Percentiles rank a stretch among this genome's conserved stretches.
Conservation (phyloP, 1,139 yeast species). For the Insectozyma bohioensis region DNA sequence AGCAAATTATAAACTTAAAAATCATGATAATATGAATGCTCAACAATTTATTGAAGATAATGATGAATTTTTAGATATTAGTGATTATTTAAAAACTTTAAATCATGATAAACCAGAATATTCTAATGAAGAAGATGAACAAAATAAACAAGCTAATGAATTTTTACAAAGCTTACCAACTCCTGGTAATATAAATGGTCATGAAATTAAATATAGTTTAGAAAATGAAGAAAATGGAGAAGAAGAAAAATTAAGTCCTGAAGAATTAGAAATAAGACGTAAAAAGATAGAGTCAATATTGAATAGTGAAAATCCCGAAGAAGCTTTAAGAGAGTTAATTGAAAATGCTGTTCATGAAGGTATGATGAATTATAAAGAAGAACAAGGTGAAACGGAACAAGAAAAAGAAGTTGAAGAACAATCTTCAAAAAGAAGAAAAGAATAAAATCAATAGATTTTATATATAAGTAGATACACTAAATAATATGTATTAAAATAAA, state of each 20-base stretch:
- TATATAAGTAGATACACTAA: constrained; percentile 1
- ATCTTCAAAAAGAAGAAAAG: constrained; percentile 25
- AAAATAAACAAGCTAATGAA: constrained; percentile 13
- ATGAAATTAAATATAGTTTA: constrained; percentile 57
- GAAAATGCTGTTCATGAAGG: constrained; percentile 62
- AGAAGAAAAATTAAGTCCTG: constrained; percentile 24
- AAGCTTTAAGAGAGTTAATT: constrained; percentile 67
- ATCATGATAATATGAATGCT: constrained; percentile 72
- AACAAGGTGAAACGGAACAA: too few species aligned
- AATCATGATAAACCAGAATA: constrained; percentile 32
- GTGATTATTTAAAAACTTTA: constrained; percentile 56
- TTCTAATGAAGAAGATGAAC: constrained; percentile 3
- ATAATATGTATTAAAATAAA: not conserved
- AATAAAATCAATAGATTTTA: too few species aligned
- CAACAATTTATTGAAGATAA: constrained; percentile 76
- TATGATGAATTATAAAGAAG: constrained; percentile 27
- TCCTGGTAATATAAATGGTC: constrained; percentile 48
- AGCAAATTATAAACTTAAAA: constrained; percentile 64
- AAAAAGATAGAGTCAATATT: constrained; percentile 67
- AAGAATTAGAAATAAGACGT: constrained; percentile 52
- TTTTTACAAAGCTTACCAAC: constrained; percentile 32
- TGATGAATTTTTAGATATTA: constrained; percentile 79
- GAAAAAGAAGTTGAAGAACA: constrained; percentile 16
- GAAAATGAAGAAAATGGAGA: constrained; percentile 47
- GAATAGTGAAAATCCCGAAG: constrained; percentile 76